Evolutionary conservation across 805 yeast species (phyloP), one percentile per base, ranked within the genome.

Genomic region (Ogataea pilisensis): DNA sequence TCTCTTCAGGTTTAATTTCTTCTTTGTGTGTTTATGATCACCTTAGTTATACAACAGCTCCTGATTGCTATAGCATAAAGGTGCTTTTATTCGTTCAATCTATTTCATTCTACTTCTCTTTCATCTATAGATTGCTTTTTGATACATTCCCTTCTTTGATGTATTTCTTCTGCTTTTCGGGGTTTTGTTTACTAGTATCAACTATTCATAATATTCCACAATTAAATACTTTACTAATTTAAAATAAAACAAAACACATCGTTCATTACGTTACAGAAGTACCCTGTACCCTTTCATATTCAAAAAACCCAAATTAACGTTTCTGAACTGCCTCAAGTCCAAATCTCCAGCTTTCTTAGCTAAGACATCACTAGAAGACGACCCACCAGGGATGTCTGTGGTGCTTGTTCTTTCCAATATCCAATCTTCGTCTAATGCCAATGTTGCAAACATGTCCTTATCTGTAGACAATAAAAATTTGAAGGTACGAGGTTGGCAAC

Each of bases 241-340:
- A 7, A 22, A 22, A 22, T 11, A 22, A 22, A 22, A 22, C 26
- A 8, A 22, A 11, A 22, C n/a, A 5, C 17, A n/a, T 14, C 14
- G 7, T 21, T 17, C 17, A n/a, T 12, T 18, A 12, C 9, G 12
- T 31, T 29, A 37, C 29, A 43, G 21, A 17, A 44, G 34, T 22
- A 53, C 54, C 7, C 49, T 30, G 44, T 51, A 60, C 8, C 63
- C 57, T 35, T 55, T 52, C 9, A 60, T 39, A 21, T 47, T 51
- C 7, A 58, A 38, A 37, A 52, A 60, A 0, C 60, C 59, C 17
- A 60, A 34, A 27, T 48, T 44, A 4, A 57, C 54, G 16, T 56
- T 57, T 35, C 47, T 46, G 31, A 58, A 51, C 19, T 47, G 43
- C 21, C 29, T 41, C 8, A 58, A 29, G 18, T 50, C 43, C 3